Conservation (phyloP, 179 eudicot species). For the Camellia oleifera region DNA sequence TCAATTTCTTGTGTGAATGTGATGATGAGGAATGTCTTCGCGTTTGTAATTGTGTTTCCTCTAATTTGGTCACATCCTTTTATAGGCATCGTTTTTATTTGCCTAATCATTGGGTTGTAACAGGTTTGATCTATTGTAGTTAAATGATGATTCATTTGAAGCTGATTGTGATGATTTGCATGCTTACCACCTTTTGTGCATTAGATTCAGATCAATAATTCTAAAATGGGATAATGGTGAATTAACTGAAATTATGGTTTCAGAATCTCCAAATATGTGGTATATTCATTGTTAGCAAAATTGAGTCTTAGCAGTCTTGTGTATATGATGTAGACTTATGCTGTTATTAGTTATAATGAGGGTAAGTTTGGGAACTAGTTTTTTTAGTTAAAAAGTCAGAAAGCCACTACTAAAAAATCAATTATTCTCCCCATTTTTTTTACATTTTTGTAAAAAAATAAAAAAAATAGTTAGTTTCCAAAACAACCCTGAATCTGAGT, state of each 20-base stretch:
- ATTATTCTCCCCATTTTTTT: too few relatives aligned
- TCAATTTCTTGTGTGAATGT: slow-evolving; percentile 40
- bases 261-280: background rate
- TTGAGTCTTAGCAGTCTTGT: background rate
- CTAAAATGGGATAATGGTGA: background rate
- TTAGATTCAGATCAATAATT: background rate
- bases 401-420: too few relatives aligned
- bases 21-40: slow-evolving; percentile 13
- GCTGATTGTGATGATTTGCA: background rate
- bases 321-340: background rate
- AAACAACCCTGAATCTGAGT: too few relatives aligned
- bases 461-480: too few relatives aligned
- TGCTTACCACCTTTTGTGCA: background rate
- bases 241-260: background rate
- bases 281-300: background rate
- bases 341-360: background rate
- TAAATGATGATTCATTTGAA: slow-evolving; percentile 6
- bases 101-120: slow-evolving; percentile 50
- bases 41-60: slow-evolving; percentile 5
- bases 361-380: background rate
- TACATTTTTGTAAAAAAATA: too few relatives aligned
- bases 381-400: too few relatives aligned
- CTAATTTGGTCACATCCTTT: slow-evolving; percentile 36
- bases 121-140: slow-evolving; percentile 18
- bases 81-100: slow-evolving; percentile 58